phyloP scores from a whole-genome alignment of 768 basidiomycete species.

The Phaeotremella skinneri region DNA sequence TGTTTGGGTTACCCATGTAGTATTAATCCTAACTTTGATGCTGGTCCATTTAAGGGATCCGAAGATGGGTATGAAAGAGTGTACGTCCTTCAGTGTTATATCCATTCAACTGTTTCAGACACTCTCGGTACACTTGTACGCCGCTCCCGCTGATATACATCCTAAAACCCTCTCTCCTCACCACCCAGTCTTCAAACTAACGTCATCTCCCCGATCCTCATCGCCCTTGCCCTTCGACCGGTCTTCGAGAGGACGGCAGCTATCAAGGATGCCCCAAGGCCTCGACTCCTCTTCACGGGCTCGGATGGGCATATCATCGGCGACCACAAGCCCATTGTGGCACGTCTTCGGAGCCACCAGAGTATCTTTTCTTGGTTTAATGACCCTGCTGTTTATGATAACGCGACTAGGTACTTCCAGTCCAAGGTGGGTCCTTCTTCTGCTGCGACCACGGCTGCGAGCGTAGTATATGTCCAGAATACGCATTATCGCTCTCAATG shows the following conservation, averaged over 20 bases:
- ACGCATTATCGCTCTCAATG: no score
- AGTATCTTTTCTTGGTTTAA: constrained; percentile 10
- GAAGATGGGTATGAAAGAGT: constrained; percentile 22
- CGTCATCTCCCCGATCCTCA: constrained; percentile 19
- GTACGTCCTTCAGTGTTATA: no score
- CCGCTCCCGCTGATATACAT: no score
- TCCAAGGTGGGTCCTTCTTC: constrained; percentile 16
- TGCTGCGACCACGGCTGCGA: neutral
- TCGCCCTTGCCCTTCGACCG: constrained; percentile 12
- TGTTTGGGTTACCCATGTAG: neutral
- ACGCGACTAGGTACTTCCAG: constrained; percentile 14
- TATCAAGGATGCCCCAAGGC: neutral
- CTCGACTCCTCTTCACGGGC: constrained; percentile 19
- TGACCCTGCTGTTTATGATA: constrained; percentile 11
- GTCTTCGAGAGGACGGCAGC: constrained; percentile 7
- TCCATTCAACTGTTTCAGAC: neutral
- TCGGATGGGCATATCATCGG: constrained; percentile 18
- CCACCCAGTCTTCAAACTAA: constrained; percentile 16
- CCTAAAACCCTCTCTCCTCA: neutral
- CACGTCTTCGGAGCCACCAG: neutral
- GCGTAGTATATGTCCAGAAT: neutral
- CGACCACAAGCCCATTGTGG: constrained; percentile 2
- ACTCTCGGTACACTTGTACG: no score
- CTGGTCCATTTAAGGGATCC: constrained; percentile 4
- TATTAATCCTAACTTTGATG: constrained; percentile 19